Evolutionary conservation across 805 yeast species (phyloP).

Genomic region (Starmerella kuoi): DNA sequence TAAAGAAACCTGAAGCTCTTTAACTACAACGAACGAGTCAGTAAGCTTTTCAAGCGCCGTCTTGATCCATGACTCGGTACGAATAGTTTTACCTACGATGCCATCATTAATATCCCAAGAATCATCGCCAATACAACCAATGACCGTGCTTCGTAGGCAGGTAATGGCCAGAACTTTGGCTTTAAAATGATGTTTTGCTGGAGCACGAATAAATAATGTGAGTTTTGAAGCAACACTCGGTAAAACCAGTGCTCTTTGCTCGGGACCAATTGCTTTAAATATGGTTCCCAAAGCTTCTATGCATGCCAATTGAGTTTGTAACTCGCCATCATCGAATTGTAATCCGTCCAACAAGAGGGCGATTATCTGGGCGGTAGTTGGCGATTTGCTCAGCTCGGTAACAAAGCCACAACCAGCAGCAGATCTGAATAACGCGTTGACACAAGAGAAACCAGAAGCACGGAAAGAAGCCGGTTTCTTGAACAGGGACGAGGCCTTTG

Average conservation of each 20-base stretch:
- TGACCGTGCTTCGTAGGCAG: slow-evolving; percentile 3
- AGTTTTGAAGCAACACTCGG: slow-evolving; percentile 20
- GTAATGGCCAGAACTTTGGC: slow-evolving; percentile 12
- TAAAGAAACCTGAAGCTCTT: background rate
- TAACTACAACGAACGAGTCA: slow-evolving; percentile 3
- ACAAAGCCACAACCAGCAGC: slow-evolving; percentile 9
- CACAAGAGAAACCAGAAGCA: slow-evolving; percentile 24
- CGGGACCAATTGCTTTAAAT: slow-evolving; percentile 7
- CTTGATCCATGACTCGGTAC: slow-evolving; percentile 10
- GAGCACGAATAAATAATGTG: slow-evolving; percentile 10
- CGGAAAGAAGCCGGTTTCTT: slow-evolving; percentile 18
- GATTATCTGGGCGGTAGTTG: slow-evolving; percentile 22
- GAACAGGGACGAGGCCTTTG: slow-evolving; percentile 8
- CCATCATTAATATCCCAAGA: background rate
- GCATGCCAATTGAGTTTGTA: slow-evolving; percentile 20
- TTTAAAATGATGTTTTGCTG: slow-evolving; percentile 13
- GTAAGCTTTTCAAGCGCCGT: slow-evolving; percentile 5
- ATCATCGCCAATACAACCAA: slow-evolving; percentile 3
- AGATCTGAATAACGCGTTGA: slow-evolving; percentile 20
- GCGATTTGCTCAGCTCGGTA: slow-evolving; percentile 14
- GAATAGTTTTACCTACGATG: background rate
- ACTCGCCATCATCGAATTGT: slow-evolving; percentile 14
- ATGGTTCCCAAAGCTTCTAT: slow-evolving; percentile 16
- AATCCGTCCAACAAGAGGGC: slow-evolving; percentile 21
- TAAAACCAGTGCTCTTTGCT: slow-evolving; percentile 15